These are phyloP conservation scores for Ambrosia hybrid DNA, from an alignment of 140 eudicot species.

Conservation along the genomic window DNA sequence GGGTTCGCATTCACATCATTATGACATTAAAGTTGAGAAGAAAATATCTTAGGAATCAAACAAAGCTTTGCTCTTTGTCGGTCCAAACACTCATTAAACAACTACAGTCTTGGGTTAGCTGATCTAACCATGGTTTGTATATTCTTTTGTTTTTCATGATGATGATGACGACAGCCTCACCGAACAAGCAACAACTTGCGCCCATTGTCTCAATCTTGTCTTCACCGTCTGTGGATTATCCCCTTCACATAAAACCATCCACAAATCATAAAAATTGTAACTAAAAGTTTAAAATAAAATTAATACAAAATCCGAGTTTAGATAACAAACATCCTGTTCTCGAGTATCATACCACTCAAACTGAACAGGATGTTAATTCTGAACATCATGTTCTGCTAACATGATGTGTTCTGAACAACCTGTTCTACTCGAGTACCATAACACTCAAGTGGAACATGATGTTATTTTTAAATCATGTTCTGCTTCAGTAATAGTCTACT, in stretches of 20 bases:
- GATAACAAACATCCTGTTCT: too few relatives aligned
- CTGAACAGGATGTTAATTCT: too few relatives aligned
- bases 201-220: conserved; percentile 79
- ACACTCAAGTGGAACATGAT: too few relatives aligned
- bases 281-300: too few relatives aligned
- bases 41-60: conserved; percentile 35
- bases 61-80: conserved; percentile 18
- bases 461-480: too few relatives aligned
- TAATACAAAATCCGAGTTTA: too few relatives aligned
- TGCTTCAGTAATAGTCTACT: too few relatives aligned
- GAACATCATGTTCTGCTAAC: too few relatives aligned
- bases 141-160: conserved; percentile 1
- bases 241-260: conserved; percentile 29
- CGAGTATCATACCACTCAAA: too few relatives aligned
- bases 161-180: conserved; percentile 51
- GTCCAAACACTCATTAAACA: conserved; percentile 21
- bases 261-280: background rate
- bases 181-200: conserved; percentile 80
- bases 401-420: too few relatives aligned
- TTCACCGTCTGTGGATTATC: conserved; percentile 71
- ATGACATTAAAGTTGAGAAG: conserved; percentile 3
- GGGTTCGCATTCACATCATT: conserved; percentile 18
- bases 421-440: too few relatives aligned
- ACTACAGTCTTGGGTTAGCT: conserved; percentile 23
- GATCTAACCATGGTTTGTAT: conserved; percentile 36